Conservation (phyloP, 805 yeast genomes). For the Saccharomycopsis amapae region DNA sequence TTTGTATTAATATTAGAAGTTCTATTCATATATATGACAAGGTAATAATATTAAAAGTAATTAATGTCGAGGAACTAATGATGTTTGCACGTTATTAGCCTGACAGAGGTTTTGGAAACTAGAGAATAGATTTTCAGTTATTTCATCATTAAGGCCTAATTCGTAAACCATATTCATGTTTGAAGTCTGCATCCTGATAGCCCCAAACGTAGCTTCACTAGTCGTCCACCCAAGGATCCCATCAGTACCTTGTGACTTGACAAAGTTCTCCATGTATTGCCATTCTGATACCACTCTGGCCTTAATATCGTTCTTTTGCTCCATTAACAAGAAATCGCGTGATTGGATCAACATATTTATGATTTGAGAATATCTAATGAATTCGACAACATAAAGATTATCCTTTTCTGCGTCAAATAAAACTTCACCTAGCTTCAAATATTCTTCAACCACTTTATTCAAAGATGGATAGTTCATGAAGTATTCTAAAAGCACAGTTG, state of each 20-base stretch:
- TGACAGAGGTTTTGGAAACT: too few relatives aligned
- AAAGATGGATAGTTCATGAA: not conserved
- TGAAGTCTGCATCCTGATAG: constrained; percentile 2
- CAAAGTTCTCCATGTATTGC: not conserved
- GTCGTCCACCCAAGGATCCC: constrained; percentile 19
- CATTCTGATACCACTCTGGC: not conserved
- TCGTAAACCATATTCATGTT: not conserved
- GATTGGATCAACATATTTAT: not conserved
- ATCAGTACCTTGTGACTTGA: constrained; percentile 7
- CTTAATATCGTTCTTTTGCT: not conserved
- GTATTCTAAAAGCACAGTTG: constrained; percentile 1
- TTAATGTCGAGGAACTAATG: too few relatives aligned
- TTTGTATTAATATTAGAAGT: too few relatives aligned
- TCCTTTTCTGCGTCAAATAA: constrained; percentile 63
- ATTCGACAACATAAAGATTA: constrained; percentile 46
- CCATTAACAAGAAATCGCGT: not conserved
- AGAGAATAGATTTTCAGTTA: too few relatives aligned
- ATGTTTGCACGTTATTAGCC: too few relatives aligned
- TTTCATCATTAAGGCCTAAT: not conserved
- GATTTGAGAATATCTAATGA: constrained; percentile 2
- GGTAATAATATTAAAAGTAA: too few relatives aligned
- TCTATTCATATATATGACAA: too few relatives aligned
- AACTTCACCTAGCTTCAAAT: constrained; percentile 23
- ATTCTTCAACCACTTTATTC: not conserved
- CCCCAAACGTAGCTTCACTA: constrained; percentile 6